Evolutionary conservation across 306 rosid species (phyloP), one percentile per base, ranked within the genome.

Genomic region (Ceratonia siliqua): DNA sequence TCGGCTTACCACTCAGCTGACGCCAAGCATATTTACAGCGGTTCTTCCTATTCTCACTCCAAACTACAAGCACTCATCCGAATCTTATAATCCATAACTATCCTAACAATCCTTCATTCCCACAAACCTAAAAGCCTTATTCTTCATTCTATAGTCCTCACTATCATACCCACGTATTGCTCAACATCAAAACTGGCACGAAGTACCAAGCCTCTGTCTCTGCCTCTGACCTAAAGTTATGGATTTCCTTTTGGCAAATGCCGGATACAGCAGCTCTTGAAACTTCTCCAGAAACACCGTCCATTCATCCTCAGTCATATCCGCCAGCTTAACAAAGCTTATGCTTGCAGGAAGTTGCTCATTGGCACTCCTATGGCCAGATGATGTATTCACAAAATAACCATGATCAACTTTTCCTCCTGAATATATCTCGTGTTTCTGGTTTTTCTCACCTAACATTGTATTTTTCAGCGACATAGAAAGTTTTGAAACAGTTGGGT

Each of bases 151-250:
- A 81, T 72, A 67, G 72, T 65, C 46, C 68, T 59, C 83, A 43
- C 90, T 78, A 82, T 62, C 70, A 42, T 49, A 82, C 63, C 84
- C 63, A 57, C 81, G 54, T 45, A 73, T 76, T 35, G 76, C 88
- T 80, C 85, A 74, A 53, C 81, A 69, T 93, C 97, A 94, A 91
- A 94, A 94, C 91, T 94, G 97, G 96, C 99, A 94, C 38, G 99
- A 94, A 57, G 98, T 94, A 77, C 99, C 99, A 42, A 94, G 98
- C 91, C 98, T 92, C 91, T 78, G 97, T 70, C 89, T 88, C 91
- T 82, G 97, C 87, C 85, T 90, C 88, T 92, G 96, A 55, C 98
- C 96, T 56, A 64, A 68, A 77, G 92, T 83, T 63, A 82, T 78
- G 1, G 89, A 85, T 58, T 89, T 91, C 72, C 98, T 85, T 71